phyloP scores from a whole-genome alignment of 495 filamentous ascomycete genomes.

The Tuber calosporum region DNA sequence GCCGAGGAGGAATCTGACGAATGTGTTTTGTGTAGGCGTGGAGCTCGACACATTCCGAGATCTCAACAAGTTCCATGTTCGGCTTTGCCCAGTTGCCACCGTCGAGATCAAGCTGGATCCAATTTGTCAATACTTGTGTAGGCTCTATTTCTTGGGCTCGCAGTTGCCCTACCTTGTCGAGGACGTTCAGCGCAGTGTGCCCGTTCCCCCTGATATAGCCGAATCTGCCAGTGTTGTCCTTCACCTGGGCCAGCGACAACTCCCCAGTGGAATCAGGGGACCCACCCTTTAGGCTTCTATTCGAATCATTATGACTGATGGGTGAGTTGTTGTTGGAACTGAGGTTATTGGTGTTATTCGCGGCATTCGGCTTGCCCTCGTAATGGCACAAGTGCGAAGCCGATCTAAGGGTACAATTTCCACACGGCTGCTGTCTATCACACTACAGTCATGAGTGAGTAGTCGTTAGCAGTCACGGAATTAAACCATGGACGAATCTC shows the following conservation, averaged over 20 bases:
- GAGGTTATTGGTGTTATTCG: slow-evolving; percentile 5
- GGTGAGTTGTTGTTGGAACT: slow-evolving; percentile 10
- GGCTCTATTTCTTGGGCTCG: slow-evolving; percentile 6
- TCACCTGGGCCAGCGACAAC: slow-evolving; percentile 19
- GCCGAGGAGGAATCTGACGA: slow-evolving; percentile 46
- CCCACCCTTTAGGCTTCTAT: slow-evolving; percentile 18
- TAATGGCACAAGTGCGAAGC: slow-evolving; percentile 42
- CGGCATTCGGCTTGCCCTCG: slow-evolving; percentile 30
- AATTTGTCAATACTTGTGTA: slow-evolving; percentile 15
- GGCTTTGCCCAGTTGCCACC: slow-evolving; percentile 30
- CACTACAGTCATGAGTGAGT: slow-evolving; percentile 43
- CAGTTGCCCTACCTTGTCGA: slow-evolving; percentile 36
- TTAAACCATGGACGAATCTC: not conserved
- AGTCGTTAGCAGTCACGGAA: not conserved
- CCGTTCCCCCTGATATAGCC: slow-evolving; percentile 34
- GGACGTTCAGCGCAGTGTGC: slow-evolving; percentile 35
- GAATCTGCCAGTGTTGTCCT: slow-evolving; percentile 31
- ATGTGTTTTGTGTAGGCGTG: slow-evolving; percentile 34
- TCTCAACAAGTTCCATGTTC: slow-evolving; percentile 18
- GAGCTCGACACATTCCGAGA: slow-evolving; percentile 33
- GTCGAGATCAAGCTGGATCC: slow-evolving; percentile 30
- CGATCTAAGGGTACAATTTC: slow-evolving; percentile 50
- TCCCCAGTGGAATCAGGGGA: slow-evolving; percentile 26
- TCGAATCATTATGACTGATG: slow-evolving; percentile 5
- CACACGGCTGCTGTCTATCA: slow-evolving; percentile 56